A percentile compares a stretch with the other conserved stretches of the same genome.
Conservation (phyloP, 2,329 filamentous ascomycete genomes). For the Colletotrichum incanum region DNA sequence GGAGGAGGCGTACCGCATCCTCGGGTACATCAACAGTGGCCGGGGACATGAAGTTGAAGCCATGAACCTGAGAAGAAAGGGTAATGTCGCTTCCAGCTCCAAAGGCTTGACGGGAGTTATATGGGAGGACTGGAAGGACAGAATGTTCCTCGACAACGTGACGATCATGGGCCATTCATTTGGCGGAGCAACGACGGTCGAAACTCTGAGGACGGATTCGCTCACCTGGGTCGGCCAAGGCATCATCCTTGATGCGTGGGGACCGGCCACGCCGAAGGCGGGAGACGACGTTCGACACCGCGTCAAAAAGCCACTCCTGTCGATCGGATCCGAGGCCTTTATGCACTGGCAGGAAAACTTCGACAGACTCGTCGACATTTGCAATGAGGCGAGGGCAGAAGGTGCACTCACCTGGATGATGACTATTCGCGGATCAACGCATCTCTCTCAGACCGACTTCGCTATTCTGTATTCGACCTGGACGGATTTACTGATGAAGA, state of each 20-base stretch:
- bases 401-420: conserved; percentile 65
- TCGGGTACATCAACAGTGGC: conserved; percentile 70
- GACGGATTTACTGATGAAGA: conserved; percentile 73
- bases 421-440: conserved; percentile 72
- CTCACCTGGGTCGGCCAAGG: conserved; percentile 73
- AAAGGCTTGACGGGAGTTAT: conserved; percentile 68
- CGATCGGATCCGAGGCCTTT: conserved; percentile 78
- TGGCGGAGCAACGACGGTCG: conserved; percentile 75
- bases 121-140: conserved; percentile 71
- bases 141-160: conserved; percentile 69
- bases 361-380: conserved; percentile 68
- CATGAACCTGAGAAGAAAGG: conserved; percentile 70
- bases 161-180: conserved; percentile 79
- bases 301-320: conserved; percentile 69
- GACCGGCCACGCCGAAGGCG: conserved; percentile 61
- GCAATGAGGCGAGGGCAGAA: conserved; percentile 67
- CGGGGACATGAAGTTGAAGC: conserved; percentile 65
- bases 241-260: conserved; percentile 79
- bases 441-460: conserved; percentile 78
- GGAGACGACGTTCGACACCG: conserved; percentile 61
- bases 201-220: conserved; percentile 69
- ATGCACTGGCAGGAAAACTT: conserved; percentile 80
- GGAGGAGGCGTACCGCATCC: conserved; percentile 72
- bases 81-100: conserved; percentile 72
- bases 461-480: conserved; percentile 74